phyloP scores from a whole-genome alignment of 768 basidiomycete genomes.

The Pluteus cervinus region DNA sequence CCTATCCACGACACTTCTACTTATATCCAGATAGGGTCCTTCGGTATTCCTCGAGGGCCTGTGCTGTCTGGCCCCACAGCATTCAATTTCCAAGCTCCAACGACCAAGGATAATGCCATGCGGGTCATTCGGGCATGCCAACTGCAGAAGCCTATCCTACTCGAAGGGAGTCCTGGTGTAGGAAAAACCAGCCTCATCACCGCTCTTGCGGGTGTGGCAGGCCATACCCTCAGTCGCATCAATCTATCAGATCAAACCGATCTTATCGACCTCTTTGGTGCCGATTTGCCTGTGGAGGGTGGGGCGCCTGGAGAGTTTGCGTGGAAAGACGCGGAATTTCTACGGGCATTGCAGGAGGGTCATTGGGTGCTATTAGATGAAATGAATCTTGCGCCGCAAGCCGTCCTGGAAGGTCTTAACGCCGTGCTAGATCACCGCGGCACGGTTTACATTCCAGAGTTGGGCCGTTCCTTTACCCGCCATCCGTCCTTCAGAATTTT shows the following conservation, averaged over 20 bases:
- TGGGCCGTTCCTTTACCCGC: slow-evolving; percentile 79
- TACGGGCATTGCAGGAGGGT: slow-evolving; percentile 89
- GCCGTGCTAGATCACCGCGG: slow-evolving; percentile 95
- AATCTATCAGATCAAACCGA: slow-evolving; percentile 99
- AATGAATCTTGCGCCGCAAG: slow-evolving; percentile 98
- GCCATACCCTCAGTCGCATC: slow-evolving; percentile 82
- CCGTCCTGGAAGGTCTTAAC: slow-evolving; percentile 94
- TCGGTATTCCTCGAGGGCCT: slow-evolving; percentile 62
- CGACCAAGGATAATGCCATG: slow-evolving; percentile 81
- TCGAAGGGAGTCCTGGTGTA: slow-evolving; percentile 97
- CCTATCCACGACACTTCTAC: slow-evolving; percentile 26
- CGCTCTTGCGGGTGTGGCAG: slow-evolving; percentile 77
- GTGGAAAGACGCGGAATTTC: slow-evolving; percentile 96
- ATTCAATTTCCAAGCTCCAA: slow-evolving; percentile 87
- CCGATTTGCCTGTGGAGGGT: slow-evolving; percentile 92
- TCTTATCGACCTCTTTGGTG: slow-evolving; percentile 91
- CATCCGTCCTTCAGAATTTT: slow-evolving; percentile 97
- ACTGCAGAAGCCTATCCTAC: slow-evolving; percentile 81
- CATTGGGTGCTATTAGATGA: slow-evolving; percentile 98
- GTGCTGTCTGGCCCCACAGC: slow-evolving; percentile 22
- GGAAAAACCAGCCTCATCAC: slow-evolving; percentile 93
- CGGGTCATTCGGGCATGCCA: slow-evolving; percentile 89
- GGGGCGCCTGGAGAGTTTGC: slow-evolving; percentile 88
- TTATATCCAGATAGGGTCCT: slow-evolving; percentile 63
- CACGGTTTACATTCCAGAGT: slow-evolving; percentile 90